A percentile compares a stretch with the other conserved stretches of the same genome.
Conservation (phyloP, 257 asterid species). For the Cynanchum wilfordii region DNA sequence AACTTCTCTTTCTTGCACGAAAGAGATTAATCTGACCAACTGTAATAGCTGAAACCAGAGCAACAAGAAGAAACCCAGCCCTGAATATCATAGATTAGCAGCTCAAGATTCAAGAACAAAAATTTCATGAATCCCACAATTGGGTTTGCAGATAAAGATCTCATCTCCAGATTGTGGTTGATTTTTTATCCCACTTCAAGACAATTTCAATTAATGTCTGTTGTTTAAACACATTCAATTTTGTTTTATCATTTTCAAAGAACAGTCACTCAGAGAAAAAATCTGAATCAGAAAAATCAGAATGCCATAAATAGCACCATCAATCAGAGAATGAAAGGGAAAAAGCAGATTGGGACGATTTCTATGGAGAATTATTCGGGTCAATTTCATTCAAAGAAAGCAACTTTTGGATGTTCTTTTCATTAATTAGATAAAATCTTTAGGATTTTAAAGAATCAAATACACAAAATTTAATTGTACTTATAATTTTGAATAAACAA, state of each 20-base stretch:
- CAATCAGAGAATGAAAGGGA: neutral
- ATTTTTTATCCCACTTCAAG: constrained; percentile 15
- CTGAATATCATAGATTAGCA: constrained; percentile 18
- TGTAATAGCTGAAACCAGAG: constrained; percentile 12
- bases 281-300: no score
- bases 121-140: neutral
- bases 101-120: neutral
- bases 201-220: neutral
- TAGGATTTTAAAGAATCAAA: no score
- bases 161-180: constrained; percentile 13
- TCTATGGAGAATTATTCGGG: no score
- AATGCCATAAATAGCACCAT: neutral
- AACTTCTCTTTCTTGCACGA: constrained; percentile 8
- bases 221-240: neutral
- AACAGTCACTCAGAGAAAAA: neutral
- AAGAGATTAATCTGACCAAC: constrained; percentile 6
- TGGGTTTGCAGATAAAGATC: constrained; percentile 2
- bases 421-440: no score
- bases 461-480: no score
- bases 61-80: constrained; percentile 12
- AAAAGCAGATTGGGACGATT: no score
- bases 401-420: no score
- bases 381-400: no score
- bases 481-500: no score
- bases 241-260: neutral